phyloP scores from a whole-genome alignment of 768 basidiomycete genomes.

The Daedalea quercina region DNA sequence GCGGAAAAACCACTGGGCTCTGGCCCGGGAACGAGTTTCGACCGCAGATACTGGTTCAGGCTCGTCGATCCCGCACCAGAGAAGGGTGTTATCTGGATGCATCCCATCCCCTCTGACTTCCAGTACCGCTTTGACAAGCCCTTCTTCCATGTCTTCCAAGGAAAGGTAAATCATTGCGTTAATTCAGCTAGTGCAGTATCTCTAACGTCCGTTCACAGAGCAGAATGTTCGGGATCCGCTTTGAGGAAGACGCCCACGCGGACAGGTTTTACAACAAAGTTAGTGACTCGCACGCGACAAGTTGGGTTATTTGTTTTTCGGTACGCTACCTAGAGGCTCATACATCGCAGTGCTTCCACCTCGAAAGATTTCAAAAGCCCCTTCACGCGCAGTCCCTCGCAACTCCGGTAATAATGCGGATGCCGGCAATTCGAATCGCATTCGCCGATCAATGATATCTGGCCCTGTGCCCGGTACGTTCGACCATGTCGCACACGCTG shows the following conservation, averaged over 20 bases:
- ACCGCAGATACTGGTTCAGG: slow-evolving; percentile 51
- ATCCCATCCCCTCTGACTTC: slow-evolving; percentile 51
- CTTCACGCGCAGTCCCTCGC: neutral
- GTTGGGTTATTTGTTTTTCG: slow-evolving; percentile 13
- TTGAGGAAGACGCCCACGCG: slow-evolving; percentile 57
- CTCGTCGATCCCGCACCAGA: slow-evolving; percentile 51
- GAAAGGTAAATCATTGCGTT: slow-evolving; percentile 50
- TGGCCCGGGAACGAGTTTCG: slow-evolving; percentile 16
- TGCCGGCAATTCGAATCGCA: slow-evolving; percentile 3
- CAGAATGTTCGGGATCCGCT: slow-evolving; percentile 49
- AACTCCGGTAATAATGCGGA: neutral
- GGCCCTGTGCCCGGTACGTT: slow-evolving; percentile 54
- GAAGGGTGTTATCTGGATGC: slow-evolving; percentile 57
- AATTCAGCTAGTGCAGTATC: slow-evolving; percentile 18
- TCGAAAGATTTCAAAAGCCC: slow-evolving; percentile 3
- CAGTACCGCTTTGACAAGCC: slow-evolving; percentile 80
- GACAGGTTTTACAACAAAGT: slow-evolving; percentile 55
- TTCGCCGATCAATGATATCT: slow-evolving; percentile 45
- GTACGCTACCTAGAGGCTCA: neutral
- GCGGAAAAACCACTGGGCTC: slow-evolving; percentile 15
- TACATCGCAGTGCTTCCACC: slow-evolving; percentile 5
- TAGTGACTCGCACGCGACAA: slow-evolving; percentile 41
- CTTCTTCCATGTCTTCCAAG: slow-evolving; percentile 89
- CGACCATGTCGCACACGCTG: slow-evolving; percentile 61
- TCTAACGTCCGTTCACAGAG: slow-evolving; percentile 14